phyloP scores from a whole-genome alignment of 257 asterid genomes.

The Jacaranda copaia region DNA sequence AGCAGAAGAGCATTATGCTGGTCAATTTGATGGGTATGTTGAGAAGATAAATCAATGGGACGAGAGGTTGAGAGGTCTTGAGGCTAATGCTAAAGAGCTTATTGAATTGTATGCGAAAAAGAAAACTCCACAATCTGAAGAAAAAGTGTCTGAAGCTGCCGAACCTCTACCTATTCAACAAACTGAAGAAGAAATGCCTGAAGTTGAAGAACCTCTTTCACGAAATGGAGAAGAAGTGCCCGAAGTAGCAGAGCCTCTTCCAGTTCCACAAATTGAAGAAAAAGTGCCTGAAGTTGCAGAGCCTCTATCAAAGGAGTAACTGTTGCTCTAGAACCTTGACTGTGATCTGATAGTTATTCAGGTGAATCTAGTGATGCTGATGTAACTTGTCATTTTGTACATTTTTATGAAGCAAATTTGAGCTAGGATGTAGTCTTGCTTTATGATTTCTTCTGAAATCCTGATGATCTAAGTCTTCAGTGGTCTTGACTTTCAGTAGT shows the following conservation, averaged over 20 bases:
- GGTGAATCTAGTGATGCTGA: conserved; percentile 9
- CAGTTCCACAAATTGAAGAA: conserved; percentile 13
- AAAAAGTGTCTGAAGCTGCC: conserved; percentile 32
- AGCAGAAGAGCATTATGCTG: conserved; percentile 45
- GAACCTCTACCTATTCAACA: conserved; percentile 5
- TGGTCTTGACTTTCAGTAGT: too few species aligned
- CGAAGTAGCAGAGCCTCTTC: background rate
- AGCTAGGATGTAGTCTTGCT: background rate
- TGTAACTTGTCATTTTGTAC: conserved; percentile 20
- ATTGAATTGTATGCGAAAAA: conserved; percentile 31
- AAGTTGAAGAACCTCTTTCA: background rate
- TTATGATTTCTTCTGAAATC: background rate
- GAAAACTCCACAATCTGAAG: conserved; percentile 38
- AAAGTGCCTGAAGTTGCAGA: conserved; percentile 22
- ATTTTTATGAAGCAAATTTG: background rate
- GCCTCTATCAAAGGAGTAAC: conserved; percentile 25
- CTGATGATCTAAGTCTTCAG: background rate
- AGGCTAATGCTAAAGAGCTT: conserved; percentile 51
- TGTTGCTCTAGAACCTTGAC: conserved; percentile 5
- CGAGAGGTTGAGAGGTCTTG: conserved; percentile 52
- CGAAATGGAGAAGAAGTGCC: conserved; percentile 4
- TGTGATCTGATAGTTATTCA: conserved; percentile 8
- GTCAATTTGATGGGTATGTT: conserved; percentile 39
- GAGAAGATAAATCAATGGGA: conserved; percentile 56
- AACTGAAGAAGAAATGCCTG: conserved; percentile 32